phyloP scores from a whole-genome alignment of 805 yeast genomes.

The Kregervanrija delftensis region DNA sequence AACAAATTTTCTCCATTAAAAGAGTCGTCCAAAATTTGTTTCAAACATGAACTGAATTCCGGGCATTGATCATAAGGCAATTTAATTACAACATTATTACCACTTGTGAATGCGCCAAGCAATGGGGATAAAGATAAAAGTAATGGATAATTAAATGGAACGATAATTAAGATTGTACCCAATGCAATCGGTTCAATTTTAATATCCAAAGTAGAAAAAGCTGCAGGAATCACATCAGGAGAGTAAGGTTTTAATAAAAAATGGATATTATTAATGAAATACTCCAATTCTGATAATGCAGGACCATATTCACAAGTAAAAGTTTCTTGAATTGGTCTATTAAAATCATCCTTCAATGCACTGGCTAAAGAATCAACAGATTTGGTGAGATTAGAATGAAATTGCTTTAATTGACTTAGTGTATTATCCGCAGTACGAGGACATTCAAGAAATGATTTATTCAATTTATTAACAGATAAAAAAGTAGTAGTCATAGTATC shows the following conservation, averaged over 20 bases:
- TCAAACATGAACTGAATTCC: constrained; percentile 46
- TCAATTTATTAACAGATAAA: no score
- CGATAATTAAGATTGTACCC: constrained; percentile 68
- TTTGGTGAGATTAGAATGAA: background rate
- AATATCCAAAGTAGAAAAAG: constrained; percentile 18
- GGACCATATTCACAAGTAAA: constrained; percentile 48
- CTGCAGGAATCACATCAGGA: constrained; percentile 31
- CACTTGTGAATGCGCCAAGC: constrained; percentile 77
- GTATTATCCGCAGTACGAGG: constrained; percentile 1
- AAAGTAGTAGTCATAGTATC: no score
- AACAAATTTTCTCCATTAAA: constrained; percentile 51
- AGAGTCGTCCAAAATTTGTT: constrained; percentile 45
- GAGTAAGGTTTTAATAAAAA: constrained; percentile 52
- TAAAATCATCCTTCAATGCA: constrained; percentile 62
- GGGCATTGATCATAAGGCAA: constrained; percentile 67
- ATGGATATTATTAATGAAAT: constrained; percentile 52
- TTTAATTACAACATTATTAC: constrained; percentile 73
- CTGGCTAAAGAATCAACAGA: constrained; percentile 37
- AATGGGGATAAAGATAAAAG: constrained; percentile 57
- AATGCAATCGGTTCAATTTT: constrained; percentile 35
- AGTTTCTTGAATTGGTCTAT: constrained; percentile 59
- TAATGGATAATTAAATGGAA: constrained; percentile 81
- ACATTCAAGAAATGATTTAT: background rate
- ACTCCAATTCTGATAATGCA: constrained; percentile 46
- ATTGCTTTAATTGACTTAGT: background rate